Evolutionary conservation across 164 flowering plant genomes (phyloP), one percentile per base, ranked within the genome.

Genomic region (Echeveria elegans): DNA sequence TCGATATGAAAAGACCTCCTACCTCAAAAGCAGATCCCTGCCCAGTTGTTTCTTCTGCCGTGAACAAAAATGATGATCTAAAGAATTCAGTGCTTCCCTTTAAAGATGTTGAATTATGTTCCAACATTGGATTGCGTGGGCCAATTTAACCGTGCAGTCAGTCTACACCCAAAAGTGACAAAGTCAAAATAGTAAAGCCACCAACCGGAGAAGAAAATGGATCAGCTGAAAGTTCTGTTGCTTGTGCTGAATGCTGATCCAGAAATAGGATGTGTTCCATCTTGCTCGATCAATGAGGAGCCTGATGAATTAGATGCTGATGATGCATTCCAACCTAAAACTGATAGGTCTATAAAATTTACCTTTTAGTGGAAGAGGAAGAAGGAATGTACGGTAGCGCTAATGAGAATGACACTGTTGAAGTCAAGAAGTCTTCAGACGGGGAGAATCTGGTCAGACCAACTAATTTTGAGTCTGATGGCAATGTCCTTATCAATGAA

Each of bases 351-450:
- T 64, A 77, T 89, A 31, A 89, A 85, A 74, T 88, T 85, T 68
- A 92, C 94, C 66, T 92, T 92, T 69, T 83, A 73, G 47, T 86
- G 96, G 74, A 92, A 89, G 76, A 79, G 96, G n/a, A 89, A 89
- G 86, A 85, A 79, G 78, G 83, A 81, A 41, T 29, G 75, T 69
- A 31, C 81, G 79, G 77, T 73, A 77, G 69, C 71, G 68, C 76
- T 38, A 76, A 81, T 59, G 84, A 76, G 64, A 74, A 78, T 59
- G 68, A 30, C 21, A 40, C 68, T 64, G 71, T 64, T 70, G 87
- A 0, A 15, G 61, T 28, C 32, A 56, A 14, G 18, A 28, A 18
- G 32, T n/a, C n/a, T n/a, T 28, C 31, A 12, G 61, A 28, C 16
- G 15, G 6, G 30, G 61, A 56, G 5, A 56, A 6, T 56, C 2